These are phyloP conservation scores for Entomortierella parvispora DNA, from an alignment of 192 early-diverging fungal species.

Conservation along the genomic window DNA sequence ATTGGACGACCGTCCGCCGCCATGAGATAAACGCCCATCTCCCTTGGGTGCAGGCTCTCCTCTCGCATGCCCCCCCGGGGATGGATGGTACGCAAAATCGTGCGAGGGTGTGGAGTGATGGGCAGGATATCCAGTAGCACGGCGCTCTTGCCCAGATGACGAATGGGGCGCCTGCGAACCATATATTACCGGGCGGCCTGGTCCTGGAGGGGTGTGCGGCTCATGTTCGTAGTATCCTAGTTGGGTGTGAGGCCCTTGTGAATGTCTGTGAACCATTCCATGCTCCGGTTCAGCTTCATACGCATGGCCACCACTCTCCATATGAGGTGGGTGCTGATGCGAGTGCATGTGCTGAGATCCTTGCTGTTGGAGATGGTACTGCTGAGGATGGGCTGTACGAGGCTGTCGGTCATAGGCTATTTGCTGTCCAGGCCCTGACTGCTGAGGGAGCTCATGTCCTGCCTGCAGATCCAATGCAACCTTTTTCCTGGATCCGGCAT, in stretches of 20 bases:
- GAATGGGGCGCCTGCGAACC: constrained; percentile 29
- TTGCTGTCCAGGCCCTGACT: neutral
- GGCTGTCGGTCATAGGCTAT: constrained; percentile 12
- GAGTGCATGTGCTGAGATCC: constrained; percentile 14
- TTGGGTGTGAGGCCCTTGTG: neutral
- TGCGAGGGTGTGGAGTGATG: constrained; percentile 7
- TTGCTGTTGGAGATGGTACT: constrained; percentile 6
- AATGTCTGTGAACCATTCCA: constrained; percentile 9
- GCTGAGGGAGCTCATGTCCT: constrained; percentile 7
- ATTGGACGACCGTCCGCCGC: too few relatives aligned
- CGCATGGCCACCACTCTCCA: constrained; percentile 7
- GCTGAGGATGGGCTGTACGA: neutral
- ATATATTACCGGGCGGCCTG: constrained; percentile 19
- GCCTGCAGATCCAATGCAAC: constrained; percentile 20
- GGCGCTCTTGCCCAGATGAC: constrained; percentile 17
- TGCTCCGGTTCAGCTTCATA: constrained; percentile 12
- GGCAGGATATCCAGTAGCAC: neutral
- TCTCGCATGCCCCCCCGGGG: neutral
- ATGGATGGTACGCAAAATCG: constrained; percentile 19
- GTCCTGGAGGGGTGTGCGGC: neutral
- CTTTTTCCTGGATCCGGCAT: constrained; percentile 15
- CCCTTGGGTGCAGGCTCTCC: too few relatives aligned
- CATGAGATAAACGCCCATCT: too few relatives aligned
- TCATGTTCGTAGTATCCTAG: constrained; percentile 38
- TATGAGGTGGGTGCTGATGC: constrained; percentile 5